These are phyloP conservation scores for Osmanthus fragrans DNA, from an alignment of 257 asterid genomes.

Conservation along the genomic window DNA sequence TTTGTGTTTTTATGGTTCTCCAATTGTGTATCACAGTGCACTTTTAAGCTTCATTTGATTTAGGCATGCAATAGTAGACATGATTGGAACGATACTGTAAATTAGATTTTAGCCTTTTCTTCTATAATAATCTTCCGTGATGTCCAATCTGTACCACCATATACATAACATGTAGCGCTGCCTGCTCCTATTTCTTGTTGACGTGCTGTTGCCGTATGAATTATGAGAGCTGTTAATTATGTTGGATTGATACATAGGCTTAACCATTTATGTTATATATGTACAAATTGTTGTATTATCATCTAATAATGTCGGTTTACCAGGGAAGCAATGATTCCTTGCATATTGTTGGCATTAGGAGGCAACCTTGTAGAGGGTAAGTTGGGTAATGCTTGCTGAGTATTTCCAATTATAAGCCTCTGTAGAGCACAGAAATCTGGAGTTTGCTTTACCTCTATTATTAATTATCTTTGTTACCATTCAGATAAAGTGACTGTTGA, in stretches of 20 bases:
- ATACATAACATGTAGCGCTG: background rate
- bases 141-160: background rate
- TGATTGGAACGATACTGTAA: background rate
- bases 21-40: background rate
- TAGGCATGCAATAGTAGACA: background rate
- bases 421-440: background rate
- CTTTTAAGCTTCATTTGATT: background rate
- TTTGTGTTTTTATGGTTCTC: conserved; percentile 7
- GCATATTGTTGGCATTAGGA: conserved; percentile 96
- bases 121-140: background rate
- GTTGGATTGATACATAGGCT: background rate
- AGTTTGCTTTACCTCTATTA: conserved; percentile 1
- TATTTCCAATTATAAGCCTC: background rate
- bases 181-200: background rate
- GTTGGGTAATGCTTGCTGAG: conserved; percentile 7
- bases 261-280: background rate
- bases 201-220: background rate
- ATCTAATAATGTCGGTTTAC: conserved; percentile 24
- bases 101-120: background rate
- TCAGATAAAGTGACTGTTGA: background rate
- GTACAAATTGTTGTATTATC: conserved; percentile 2
- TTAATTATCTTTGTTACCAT: conserved; percentile 4
- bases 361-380: conserved; percentile 96
- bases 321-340: conserved; percentile 99
- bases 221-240: background rate